Evolutionary conservation across 2,329 filamentous ascomycete genomes (phyloP).

Genomic region (Trichothecium sympodiale): DNA sequence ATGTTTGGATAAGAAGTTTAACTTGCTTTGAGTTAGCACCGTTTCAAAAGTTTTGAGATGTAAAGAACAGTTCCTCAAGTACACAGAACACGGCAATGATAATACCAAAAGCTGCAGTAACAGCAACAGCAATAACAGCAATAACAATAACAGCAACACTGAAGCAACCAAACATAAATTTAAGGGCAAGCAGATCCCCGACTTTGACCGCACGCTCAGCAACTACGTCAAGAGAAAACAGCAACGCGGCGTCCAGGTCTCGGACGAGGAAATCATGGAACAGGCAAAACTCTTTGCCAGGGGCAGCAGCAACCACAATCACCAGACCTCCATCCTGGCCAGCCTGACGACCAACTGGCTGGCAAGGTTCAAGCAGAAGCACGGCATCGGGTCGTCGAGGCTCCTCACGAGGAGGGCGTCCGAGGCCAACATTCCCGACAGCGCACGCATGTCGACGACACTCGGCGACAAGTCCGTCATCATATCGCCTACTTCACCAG

Average conservation of each 20-base stretch:
- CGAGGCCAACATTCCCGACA: constrained; percentile 62
- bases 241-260: constrained; percentile 61
- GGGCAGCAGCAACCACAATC: constrained; percentile 43
- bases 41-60: constrained; percentile 96
- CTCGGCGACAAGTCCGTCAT: constrained; percentile 13
- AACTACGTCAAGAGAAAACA: constrained; percentile 81
- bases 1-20: background rate
- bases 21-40: constrained; percentile 48
- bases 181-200: constrained; percentile 70
- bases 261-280: constrained; percentile 72
- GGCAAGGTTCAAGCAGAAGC: constrained; percentile 91
- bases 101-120: constrained; percentile 46
- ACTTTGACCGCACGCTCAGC: constrained; percentile 82
- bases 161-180: constrained; percentile 54
- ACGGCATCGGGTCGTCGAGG: constrained; percentile 35
- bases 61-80: constrained; percentile 87
- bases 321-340: constrained; percentile 58
- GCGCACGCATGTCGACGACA: constrained; percentile 42
- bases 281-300: constrained; percentile 74
- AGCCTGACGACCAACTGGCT: constrained; percentile 70
- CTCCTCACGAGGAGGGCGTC: constrained; percentile 46
- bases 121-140: constrained; percentile 19
- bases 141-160: background rate
- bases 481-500: constrained; percentile 65
- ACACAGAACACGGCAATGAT: constrained; percentile 3